Evolutionary conservation across 352 stramenopile species (phyloP), one percentile per base, ranked within the genome.

Genomic region (Aphanomyces euteiches): DNA sequence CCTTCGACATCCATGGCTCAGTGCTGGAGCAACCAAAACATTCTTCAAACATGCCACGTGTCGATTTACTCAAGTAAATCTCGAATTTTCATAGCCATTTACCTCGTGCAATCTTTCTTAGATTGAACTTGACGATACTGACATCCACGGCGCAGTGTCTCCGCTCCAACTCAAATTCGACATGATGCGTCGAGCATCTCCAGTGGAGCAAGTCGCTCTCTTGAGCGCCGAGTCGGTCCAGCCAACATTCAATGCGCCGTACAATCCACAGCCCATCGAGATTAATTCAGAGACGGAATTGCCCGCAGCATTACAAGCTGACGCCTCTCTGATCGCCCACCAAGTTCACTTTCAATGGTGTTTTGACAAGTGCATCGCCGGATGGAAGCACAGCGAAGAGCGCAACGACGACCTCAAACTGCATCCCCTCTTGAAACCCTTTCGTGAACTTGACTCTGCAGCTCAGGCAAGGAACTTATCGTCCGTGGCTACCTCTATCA

Each of bases 271-370:
- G 19, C 80, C 80, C n/a, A 78, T 90, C 37, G 67, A 72, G 15
- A 80, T 78, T 6, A 67, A 54, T 1, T 40, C 67, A 1, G 28
- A 28, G 28, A 73, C 74, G 0, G n/a, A 47, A 4, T 56, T 88
- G 37, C 81, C 79, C 19, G 48, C 47, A 28, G 81, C 75, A 73
- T 76, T 90, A 54, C 19, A 71, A 19, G 48, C 65, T 0, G 73
- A 87, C 36, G 56, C 78, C 0, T 53, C 75, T 12, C 47, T 77
- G 0, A 63, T 90, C 17, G 79, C 81, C 0, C 67, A 79, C 1
- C 83, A 90, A 73, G 74, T 90, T 13, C 83, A 90, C 70, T 89
- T 83, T 47, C 78, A 88, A 34, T 90, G 81, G 81, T 90, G 81
- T 47, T 78, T 73, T 19, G 37, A 70, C n/a, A 89, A 87, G 64